Evolutionary conservation across 2,329 filamentous ascomycete genomes (phyloP), one percentile per base, ranked within the genome.

Genomic region (Cercospora janseana): DNA sequence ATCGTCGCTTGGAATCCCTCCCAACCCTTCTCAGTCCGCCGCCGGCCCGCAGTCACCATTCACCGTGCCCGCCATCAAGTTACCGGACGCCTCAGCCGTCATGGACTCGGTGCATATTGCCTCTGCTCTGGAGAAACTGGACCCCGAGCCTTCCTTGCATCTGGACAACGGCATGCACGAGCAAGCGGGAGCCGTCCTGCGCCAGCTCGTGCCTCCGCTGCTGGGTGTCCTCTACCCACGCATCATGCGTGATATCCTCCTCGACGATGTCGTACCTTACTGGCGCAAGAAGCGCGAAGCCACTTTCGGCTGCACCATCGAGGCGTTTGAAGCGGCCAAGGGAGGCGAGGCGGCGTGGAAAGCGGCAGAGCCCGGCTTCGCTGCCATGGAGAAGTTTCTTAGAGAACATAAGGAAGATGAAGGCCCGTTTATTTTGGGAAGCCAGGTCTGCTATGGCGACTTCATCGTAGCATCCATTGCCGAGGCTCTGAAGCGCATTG

Each of bases 251-350:
- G 26, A 52, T 12, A 44, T 62, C 5, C 27, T 63, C 8, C 27
- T 56, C 64, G 10, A 67, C 67, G 52, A 67, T 64, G 52, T 56
- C 18, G 46, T 35, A 2, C 34, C 46, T 5, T 47, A 29, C 13
- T 62, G 60, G 49, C 43, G 42, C 12, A 46, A 23, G 31, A 47
- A 46, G 9, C 46, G 52, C 10, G 52, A 56, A 27, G 49, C 48
- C 9, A 12, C 7, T 9, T 55, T 60, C 13, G 62, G 62, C 5
- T 52, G 56, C 54, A 49, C 44, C 5, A 46, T 60, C 5, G 56
- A 61, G 29, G 55, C 60, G 21, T 49, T 59, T 6, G 56, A 58
- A 1, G 71, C 70, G 50, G 63, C 35, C 6, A 58, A 51, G 10
- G 54, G 56, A 4, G 60, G 60, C 4, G 57, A 62, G 43, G 31